Conservation (phyloP, 164 flowering plant genomes). For the Hamamelis virginiana region DNA sequence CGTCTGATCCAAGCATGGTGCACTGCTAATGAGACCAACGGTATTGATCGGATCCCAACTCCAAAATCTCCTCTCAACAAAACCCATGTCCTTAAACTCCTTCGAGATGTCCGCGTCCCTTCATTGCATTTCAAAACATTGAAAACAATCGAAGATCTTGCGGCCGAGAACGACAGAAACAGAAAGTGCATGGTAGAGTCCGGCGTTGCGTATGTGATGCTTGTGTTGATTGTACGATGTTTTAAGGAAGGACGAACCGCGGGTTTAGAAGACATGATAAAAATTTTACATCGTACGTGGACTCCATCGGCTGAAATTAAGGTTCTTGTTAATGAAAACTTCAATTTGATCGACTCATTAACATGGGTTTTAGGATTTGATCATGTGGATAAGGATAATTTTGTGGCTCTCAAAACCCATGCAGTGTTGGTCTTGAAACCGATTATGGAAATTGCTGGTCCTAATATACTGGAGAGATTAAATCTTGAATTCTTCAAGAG, state of each 20-base stretch:
- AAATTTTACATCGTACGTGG: conserved; percentile 30
- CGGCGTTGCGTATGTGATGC: conserved; percentile 29
- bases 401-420: conserved; percentile 15
- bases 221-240: conserved; percentile 21
- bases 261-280: conserved; percentile 31
- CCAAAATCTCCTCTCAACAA: conserved; percentile 35
- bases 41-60: conserved; percentile 37
- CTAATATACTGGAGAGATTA: conserved; percentile 28
- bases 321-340: conserved; percentile 4
- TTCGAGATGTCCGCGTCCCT: conserved; percentile 16
- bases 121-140: conserved; percentile 5
- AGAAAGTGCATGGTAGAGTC: conserved; percentile 32
- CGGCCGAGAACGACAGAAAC: conserved; percentile 25
- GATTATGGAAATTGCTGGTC: conserved; percentile 25
- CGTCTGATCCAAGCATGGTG: conserved; percentile 63
- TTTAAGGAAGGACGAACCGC: conserved; percentile 13
- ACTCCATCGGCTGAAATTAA: conserved; percentile 15
- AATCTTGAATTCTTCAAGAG: conserved; percentile 42
- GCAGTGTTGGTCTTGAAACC: conserved; percentile 40
- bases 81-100: conserved; percentile 26
- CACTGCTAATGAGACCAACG: conserved; percentile 19
- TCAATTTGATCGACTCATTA: conserved; percentile 28
- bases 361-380: conserved; percentile 29
- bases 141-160: conserved; percentile 28
- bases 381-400: conserved; percentile 4